phyloP scores from a whole-genome alignment of 2,329 filamentous ascomycete species.

The Macrophomina tecta region DNA sequence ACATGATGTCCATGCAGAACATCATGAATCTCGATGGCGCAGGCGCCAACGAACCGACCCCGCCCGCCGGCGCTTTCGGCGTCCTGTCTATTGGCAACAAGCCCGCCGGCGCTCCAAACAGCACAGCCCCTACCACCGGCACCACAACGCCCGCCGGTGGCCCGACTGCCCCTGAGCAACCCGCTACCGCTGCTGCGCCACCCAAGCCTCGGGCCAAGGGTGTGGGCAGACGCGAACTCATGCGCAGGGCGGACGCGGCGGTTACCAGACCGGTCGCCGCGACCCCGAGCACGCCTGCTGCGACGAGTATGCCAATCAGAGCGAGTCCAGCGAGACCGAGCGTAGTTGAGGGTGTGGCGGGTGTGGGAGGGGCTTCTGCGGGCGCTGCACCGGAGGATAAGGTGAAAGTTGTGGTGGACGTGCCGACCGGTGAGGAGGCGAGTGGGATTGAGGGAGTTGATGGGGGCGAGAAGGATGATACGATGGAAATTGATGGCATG shows the following conservation, averaged over 20 bases:
- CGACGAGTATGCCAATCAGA: slow-evolving; percentile 20
- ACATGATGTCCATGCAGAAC: slow-evolving; percentile 39
- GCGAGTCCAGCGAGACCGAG: slow-evolving; percentile 4
- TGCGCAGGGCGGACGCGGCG: slow-evolving; percentile 64
- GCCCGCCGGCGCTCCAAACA: slow-evolving; percentile 27
- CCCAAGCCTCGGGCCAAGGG: slow-evolving; percentile 57
- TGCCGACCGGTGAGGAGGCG: neutral
- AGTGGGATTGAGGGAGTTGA: neutral
- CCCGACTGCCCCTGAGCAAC: slow-evolving; percentile 29
- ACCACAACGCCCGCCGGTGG: slow-evolving; percentile 26
- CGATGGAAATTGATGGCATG: neutral
- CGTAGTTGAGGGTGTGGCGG: neutral
- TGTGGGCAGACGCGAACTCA: slow-evolving; percentile 65
- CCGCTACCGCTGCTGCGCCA: slow-evolving; percentile 30
- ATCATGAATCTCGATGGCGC: slow-evolving; percentile 43
- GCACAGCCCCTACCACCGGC: slow-evolving; percentile 22
- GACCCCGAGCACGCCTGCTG: neutral
- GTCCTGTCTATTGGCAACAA: slow-evolving; percentile 11
- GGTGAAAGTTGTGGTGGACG: neutral
- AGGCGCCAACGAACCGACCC: slow-evolving; percentile 26
- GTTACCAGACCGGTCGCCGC: slow-evolving; percentile 41
- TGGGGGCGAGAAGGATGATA: neutral
- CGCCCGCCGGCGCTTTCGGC: slow-evolving; percentile 33
- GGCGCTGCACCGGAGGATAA: neutral
- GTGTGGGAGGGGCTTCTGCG: slow-evolving; percentile 35